Evolutionary conservation across 768 basidiomycete species (phyloP).

Genomic region (Scleroderma citrinum): DNA sequence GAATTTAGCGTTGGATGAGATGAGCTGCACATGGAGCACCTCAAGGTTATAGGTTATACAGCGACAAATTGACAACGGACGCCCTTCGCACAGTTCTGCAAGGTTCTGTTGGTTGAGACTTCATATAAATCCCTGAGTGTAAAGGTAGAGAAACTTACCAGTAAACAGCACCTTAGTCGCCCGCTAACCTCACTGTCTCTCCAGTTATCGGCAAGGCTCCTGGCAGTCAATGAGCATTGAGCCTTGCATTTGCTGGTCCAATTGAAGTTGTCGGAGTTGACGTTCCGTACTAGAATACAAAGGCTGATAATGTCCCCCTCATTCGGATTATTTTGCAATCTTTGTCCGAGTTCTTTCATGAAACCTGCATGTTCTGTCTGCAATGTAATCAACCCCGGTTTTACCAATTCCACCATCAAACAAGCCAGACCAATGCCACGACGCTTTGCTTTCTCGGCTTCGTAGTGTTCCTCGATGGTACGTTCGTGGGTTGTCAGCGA

Average conservation of each 20-base stretch:
- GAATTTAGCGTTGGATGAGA: neutral
- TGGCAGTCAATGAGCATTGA: neutral
- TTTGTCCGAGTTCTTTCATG: neutral
- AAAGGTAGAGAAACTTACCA: neutral
- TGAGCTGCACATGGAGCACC: neutral
- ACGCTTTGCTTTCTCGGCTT: neutral
- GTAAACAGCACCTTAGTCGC: neutral
- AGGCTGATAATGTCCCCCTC: neutral
- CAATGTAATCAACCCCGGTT: neutral
- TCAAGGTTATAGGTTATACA: neutral
- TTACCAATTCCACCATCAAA: neutral
- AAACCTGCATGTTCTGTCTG: too few relatives aligned
- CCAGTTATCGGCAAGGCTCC: neutral
- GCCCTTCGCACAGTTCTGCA: neutral
- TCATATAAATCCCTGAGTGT: neutral
- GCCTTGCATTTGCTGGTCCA: neutral
- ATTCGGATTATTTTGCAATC: neutral
- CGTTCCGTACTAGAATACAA: neutral
- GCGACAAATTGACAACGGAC: neutral
- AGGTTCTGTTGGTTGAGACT: neutral
- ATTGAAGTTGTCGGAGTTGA: too few relatives aligned
- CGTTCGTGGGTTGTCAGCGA: neutral
- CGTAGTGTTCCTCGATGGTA: neutral
- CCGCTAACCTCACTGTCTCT: neutral
- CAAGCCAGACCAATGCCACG: neutral